Evolutionary conservation across 192 early-diverging fungal genomes (phyloP).

Genomic region (Gamsiella multidivaricata): DNA sequence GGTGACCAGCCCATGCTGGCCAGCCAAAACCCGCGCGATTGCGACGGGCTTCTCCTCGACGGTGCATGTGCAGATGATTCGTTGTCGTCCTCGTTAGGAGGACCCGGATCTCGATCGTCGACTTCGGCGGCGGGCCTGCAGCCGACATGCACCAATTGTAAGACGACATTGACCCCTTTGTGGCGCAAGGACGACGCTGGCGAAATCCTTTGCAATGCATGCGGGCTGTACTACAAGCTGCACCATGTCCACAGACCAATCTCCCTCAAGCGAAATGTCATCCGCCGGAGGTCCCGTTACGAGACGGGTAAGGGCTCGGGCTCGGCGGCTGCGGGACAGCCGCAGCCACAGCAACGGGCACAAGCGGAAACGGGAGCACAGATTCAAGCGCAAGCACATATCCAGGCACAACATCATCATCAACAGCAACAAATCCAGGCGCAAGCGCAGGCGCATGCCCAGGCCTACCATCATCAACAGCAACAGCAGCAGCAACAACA

Average conservation of each 20-base stretch:
- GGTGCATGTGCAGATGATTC: too few species aligned
- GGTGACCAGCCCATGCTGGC: background rate
- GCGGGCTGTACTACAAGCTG: slow-evolving; percentile 90
- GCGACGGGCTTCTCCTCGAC: background rate
- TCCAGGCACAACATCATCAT: too few species aligned
- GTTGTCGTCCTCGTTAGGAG: too few species aligned
- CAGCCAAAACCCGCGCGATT: background rate
- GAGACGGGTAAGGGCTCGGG: slow-evolving; percentile 14
- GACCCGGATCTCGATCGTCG: background rate
- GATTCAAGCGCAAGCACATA: slow-evolving; percentile 1
- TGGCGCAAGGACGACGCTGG: slow-evolving; percentile 80
- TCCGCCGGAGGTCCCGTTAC: slow-evolving; percentile 67
- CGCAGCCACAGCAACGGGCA: background rate
- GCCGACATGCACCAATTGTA: slow-evolving; percentile 75
- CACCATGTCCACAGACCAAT: slow-evolving; percentile 81
- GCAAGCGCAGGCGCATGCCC: slow-evolving; percentile 2
- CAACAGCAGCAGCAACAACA: background rate
- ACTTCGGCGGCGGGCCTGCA: slow-evolving; percentile 5
- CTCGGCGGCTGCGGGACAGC: background rate
- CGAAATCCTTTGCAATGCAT: slow-evolving; percentile 89
- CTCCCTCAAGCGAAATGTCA: slow-evolving; percentile 74
- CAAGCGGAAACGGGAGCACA: background rate
- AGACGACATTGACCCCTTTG: slow-evolving; percentile 72
- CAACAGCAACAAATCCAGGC: slow-evolving; percentile 2
- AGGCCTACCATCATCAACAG: background rate